Base-by-base conservation (phyloP, 805 yeast species). In the Nakazawaea peltata region DNA sequence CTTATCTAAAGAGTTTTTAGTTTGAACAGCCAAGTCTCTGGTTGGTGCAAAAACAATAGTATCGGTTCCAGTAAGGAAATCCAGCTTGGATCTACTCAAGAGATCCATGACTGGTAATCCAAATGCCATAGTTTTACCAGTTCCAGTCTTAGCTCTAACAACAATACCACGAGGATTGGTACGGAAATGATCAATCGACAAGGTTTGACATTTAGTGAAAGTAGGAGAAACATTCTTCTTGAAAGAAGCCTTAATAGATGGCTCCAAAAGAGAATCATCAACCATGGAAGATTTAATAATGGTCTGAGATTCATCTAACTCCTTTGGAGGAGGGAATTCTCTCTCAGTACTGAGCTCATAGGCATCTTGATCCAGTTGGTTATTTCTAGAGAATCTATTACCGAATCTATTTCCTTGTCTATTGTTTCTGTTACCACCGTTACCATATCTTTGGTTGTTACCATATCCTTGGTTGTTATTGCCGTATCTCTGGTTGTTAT, bases 81-180 rank as follows among this genome's bases (percentile, higher is more conserved):
- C 34, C 26, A 51, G 48, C 10, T 45, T 47, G 37, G 48, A 52
- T 9, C 34, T 22, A 50, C 62, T 44, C 40, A 69, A 58, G 30
- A 73, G 69, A 50, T 85, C 81, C 30, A 85, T 60, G 10, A 83
- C 61, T 2, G 96, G 96, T 28, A 88, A 64, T 41, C 88, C 80
- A 55, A 85, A 87, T 0, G 96, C 94, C 43, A 83, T 74, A 0
- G 97, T 87, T 56, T 87, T 87, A 50, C 97, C 97, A 2, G 97
- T 87, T 54, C 97, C 97, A 3, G 97, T 87, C 55, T 85, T 85
- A 19, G 97, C 96, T 49, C 94, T 69, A 26, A 86, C 87, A 16
- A 87, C 85, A 28, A 85, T 65, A 44, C 90, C 88, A 22, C 63
- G 59, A 13, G 65, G 54, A n/a, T 68, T 61, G 26, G 64, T 61